phyloP scores from a whole-genome alignment of 73 alveolate genomes.

The Effrenium voratum region DNA sequence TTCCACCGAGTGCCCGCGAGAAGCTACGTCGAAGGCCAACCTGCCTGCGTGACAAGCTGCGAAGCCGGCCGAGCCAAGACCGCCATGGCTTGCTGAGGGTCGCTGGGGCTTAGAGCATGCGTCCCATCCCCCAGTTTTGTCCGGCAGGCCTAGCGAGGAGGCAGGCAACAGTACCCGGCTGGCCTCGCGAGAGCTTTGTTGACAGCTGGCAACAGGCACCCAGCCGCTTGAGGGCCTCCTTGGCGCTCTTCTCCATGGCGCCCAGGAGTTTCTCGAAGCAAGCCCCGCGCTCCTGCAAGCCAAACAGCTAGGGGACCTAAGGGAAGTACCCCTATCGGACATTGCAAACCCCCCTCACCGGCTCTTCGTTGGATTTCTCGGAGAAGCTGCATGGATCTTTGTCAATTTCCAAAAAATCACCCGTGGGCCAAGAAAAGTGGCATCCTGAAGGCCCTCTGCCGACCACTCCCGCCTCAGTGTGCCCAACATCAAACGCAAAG shows the following conservation, averaged over 20 bases:
- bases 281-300: constrained; percentile 56
- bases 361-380: neutral
- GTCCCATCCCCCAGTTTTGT: neutral
- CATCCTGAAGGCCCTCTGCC: constrained; percentile 64
- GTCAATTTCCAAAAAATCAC: neutral
- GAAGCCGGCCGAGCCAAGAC: too few species aligned
- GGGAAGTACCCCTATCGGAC: neutral
- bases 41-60: too few species aligned
- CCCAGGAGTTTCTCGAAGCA: constrained; percentile 76
- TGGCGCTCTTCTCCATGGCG: neutral
- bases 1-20: constrained; percentile 42
- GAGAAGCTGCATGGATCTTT: neutral
- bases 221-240: neutral
- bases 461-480: constrained; percentile 90
- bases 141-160: constrained; percentile 53
- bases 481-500: too few species aligned
- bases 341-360: neutral
- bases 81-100: too few species aligned
- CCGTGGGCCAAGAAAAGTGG: neutral
- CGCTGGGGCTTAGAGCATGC: too few species aligned
- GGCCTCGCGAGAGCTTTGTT: neutral
- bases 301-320: neutral
- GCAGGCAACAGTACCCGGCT: constrained; percentile 80
- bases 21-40: constrained; percentile 65
- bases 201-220: neutral